These are phyloP conservation scores for Amanita pseudoporphyria DNA, from an alignment of 768 basidiomycete species.

Conservation along the genomic window DNA sequence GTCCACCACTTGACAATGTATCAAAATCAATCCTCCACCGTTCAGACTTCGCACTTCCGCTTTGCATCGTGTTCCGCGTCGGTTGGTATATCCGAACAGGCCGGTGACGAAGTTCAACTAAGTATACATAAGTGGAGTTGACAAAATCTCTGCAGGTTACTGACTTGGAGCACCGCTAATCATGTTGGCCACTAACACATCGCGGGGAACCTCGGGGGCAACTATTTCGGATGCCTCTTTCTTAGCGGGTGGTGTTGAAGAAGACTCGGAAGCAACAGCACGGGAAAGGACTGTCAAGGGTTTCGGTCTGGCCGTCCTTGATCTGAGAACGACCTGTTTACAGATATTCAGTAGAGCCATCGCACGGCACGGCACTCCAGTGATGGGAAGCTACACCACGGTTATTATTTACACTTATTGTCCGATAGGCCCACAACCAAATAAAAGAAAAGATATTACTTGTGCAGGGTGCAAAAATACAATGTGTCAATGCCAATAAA, in stretches of 20 bases:
- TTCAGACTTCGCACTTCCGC: slow-evolving; percentile 73
- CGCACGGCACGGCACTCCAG: too few species aligned
- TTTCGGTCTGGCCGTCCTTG: slow-evolving; percentile 15
- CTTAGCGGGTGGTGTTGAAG: slow-evolving; percentile 14
- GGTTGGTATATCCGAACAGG: slow-evolving; percentile 89
- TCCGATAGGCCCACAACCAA: not conserved
- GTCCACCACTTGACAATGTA: slow-evolving; percentile 74
- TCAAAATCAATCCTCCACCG: slow-evolving; percentile 97
- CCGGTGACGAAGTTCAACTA: slow-evolving; percentile 81
- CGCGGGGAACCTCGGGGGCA: slow-evolving; percentile 39
- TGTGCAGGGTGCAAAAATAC: not conserved
- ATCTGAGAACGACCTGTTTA: slow-evolving; percentile 9
- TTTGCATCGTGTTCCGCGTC: slow-evolving; percentile 92
- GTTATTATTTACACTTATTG: slow-evolving; percentile 2
- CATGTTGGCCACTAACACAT: slow-evolving; percentile 69
- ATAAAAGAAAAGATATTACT: not conserved
- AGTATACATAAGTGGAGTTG: not conserved
- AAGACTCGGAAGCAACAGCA: slow-evolving; percentile 22
- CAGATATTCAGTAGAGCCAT: slow-evolving; percentile 9
- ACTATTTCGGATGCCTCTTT: slow-evolving; percentile 28
- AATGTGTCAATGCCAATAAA: not conserved
- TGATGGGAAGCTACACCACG: too few species aligned
- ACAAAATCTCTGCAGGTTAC: slow-evolving; percentile 13
- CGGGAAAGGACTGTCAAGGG: slow-evolving; percentile 16
- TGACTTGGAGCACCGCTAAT: slow-evolving; percentile 82